phyloP scores from a whole-genome alignment of 441 rosid species.

The Croton setiger region DNA sequence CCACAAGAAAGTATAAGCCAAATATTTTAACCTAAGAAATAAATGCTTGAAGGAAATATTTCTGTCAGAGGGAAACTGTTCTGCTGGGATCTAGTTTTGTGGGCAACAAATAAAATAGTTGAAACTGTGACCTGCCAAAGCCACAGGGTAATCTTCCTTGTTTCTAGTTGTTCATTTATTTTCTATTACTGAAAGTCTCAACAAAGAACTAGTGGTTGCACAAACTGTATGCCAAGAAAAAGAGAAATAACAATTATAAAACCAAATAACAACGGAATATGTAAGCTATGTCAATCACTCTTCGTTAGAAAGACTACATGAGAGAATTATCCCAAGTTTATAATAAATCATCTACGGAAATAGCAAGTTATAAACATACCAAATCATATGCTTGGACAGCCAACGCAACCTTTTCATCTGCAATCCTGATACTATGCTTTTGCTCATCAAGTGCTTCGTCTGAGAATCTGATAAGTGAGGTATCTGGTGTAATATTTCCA shows the following conservation, averaged over 20 bases:
- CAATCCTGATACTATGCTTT: constrained; percentile 88
- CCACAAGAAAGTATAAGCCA: too few relatives aligned
- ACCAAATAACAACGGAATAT: background rate
- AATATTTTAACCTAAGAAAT: too few relatives aligned
- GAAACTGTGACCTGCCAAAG: too few relatives aligned
- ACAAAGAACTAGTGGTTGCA: background rate
- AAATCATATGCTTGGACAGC: constrained; percentile 93
- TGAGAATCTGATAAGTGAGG: constrained; percentile 64
- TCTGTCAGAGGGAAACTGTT: too few relatives aligned
- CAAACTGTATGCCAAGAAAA: background rate
- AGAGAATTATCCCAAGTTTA: background rate
- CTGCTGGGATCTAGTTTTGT: too few relatives aligned
- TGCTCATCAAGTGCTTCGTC: constrained; percentile 93
- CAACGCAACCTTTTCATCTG: constrained; percentile 91
- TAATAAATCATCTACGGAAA: background rate
- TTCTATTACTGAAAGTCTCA: background rate
- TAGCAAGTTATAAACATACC: constrained; percentile 42
- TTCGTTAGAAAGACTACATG: background rate
- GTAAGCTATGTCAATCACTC: background rate
- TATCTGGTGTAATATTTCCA: constrained; percentile 52
- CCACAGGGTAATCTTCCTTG: too few relatives aligned
- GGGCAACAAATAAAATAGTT: too few relatives aligned
- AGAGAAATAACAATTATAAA: background rate
- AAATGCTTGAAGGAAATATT: too few relatives aligned
- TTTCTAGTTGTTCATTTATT: background rate